Percentiles rank a stretch among this genome's conserved stretches.
Conservation (phyloP, 257 asterid genomes). For the Gentiana straminea region DNA sequence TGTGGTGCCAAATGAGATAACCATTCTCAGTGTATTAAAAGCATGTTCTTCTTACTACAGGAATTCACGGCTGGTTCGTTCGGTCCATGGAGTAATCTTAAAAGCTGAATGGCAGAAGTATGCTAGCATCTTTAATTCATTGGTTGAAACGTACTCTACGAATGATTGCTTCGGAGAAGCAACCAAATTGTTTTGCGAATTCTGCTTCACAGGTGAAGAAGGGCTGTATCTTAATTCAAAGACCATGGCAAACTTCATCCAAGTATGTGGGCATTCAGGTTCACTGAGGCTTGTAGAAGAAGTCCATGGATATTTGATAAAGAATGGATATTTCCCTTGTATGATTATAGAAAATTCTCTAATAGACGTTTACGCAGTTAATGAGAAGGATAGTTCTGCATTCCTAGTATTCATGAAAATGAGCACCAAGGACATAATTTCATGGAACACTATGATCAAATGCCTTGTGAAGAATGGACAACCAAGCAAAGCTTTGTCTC, state of each 20-base stretch:
- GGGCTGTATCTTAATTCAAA: conserved; percentile 27
- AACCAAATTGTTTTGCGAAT: conserved; percentile 14
- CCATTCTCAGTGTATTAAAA: conserved; percentile 21
- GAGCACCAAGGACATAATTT: conserved; percentile 24
- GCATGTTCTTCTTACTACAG: conserved; percentile 21
- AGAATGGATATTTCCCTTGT: conserved; percentile 29
- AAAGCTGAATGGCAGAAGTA: conserved; percentile 23
- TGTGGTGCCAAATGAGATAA: conserved; percentile 27
- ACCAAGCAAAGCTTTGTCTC: conserved; percentile 19
- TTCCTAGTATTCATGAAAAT: conserved; percentile 22
- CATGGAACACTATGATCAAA: conserved; percentile 42
- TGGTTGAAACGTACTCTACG: conserved; percentile 30
- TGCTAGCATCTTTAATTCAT: conserved; percentile 24
- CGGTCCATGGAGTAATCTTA: conserved; percentile 35
- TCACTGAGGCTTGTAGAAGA: conserved; percentile 19
- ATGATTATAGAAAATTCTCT: conserved; percentile 31
- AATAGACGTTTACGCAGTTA: conserved; percentile 31
- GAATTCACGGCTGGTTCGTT: conserved; percentile 14
- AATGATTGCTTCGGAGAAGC: conserved; percentile 23
- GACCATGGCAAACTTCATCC: conserved; percentile 39
- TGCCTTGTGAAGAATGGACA: conserved; percentile 30
- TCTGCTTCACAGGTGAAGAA: conserved; percentile 19
- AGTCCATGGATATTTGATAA: conserved; percentile 38
- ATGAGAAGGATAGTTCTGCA: conserved; percentile 15
- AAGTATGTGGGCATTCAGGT: conserved; percentile 20